phyloP scores from a whole-genome alignment of 1,139 yeast species.

The Chernovozyma aurita region DNA sequence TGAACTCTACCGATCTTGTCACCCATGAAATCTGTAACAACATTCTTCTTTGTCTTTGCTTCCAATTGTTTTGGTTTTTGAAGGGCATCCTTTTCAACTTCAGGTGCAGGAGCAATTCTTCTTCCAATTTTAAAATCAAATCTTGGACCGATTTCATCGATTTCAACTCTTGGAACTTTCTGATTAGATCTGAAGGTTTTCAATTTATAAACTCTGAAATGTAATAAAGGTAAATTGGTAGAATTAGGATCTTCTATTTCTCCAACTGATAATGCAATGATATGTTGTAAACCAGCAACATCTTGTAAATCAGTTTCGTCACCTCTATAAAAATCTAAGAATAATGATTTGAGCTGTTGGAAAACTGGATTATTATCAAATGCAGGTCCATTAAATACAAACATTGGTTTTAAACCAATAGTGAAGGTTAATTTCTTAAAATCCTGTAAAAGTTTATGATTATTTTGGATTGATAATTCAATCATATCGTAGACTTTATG shows the following conservation, averaged over 20 bases:
- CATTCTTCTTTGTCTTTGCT: conserved; percentile 83
- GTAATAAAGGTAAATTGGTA: conserved; percentile 60
- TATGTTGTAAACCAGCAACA: conserved; percentile 90
- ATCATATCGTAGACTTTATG: conserved; percentile 90
- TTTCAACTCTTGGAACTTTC: conserved; percentile 87
- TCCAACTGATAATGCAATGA: conserved; percentile 77
- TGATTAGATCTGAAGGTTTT: conserved; percentile 81
- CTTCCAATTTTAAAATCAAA: conserved; percentile 91
- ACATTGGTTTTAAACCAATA: conserved; percentile 92
- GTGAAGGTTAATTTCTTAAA: conserved; percentile 78
- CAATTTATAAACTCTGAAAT: conserved; percentile 87
- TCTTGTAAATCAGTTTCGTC: conserved; percentile 81
- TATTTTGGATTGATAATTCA: conserved; percentile 72
- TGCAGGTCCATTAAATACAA: conserved; percentile 86
- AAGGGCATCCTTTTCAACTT: conserved; percentile 85
- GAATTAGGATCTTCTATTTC: conserved; percentile 67
- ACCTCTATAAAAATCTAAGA: conserved; percentile 89
- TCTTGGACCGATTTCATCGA: conserved; percentile 95
- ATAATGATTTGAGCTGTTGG: conserved; percentile 80
- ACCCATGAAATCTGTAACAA: conserved; percentile 84
- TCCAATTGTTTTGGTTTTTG: conserved; percentile 79
- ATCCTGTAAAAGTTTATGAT: conserved; percentile 70
- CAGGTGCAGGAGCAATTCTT: conserved; percentile 78
- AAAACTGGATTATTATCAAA: conserved; percentile 87
- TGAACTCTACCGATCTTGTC: conserved; percentile 96